Percentiles rank a stretch among this genome's conserved stretches.
These are phyloP conservation scores for Metschnikowia cerradonensis DNA, from an alignment of 805 yeast species.

Conservation along the genomic window DNA sequence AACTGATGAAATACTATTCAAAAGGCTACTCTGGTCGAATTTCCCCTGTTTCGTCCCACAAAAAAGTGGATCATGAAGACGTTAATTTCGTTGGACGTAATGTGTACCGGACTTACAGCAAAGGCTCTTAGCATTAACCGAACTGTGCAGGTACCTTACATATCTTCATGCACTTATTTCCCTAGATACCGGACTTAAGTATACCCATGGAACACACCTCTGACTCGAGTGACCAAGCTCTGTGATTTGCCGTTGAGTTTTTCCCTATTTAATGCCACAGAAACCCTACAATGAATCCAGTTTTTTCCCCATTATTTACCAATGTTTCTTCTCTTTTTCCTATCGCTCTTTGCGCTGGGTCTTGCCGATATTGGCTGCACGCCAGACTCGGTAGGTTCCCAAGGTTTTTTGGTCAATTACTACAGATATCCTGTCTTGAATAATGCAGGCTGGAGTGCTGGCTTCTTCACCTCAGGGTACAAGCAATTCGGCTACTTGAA, in stretches of 20 bases:
- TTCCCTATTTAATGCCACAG: not conserved
- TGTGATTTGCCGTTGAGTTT: not conserved
- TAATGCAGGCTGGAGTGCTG: constrained; percentile 1
- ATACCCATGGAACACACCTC: not conserved
- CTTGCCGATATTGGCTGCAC: not conserved
- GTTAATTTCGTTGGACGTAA: not conserved
- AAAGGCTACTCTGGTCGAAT: no score
- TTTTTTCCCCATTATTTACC: not conserved
- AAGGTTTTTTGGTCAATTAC: constrained; percentile 8
- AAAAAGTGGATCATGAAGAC: not conserved
- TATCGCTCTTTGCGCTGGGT: not conserved
- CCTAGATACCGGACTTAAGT: not conserved
- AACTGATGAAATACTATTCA: no score
- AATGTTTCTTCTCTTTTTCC: not conserved
- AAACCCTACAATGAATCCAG: not conserved
- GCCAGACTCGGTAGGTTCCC: not conserved
- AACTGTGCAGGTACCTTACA: not conserved
- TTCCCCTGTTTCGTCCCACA: no score
- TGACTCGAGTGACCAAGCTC: not conserved
- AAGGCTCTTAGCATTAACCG: not conserved
- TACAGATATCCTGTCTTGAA: constrained; percentile 5
- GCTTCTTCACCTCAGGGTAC: constrained; percentile 3
- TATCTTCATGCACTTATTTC: not conserved
- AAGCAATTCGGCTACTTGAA: not conserved
- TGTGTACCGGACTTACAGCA: not conserved